Base-by-base conservation (phyloP, 139 green algal species). In the Closterium sp. region DNA sequence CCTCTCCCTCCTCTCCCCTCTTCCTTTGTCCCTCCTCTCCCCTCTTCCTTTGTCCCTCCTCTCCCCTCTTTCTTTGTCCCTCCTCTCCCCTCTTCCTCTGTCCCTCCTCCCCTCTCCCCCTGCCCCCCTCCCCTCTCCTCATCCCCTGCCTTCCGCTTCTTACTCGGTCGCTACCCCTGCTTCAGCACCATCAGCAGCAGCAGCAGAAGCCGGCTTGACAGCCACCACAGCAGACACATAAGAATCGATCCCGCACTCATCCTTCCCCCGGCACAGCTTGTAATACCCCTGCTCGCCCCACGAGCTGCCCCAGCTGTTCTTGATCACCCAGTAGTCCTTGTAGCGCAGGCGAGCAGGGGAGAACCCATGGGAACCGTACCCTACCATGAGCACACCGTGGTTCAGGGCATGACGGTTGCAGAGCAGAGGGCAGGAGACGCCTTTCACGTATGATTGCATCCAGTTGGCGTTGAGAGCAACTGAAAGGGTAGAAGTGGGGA, bases 351-450 rank as follows among this genome's bases (percentile, higher is more conserved):
- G 89, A 31, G 87, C 50, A 2, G 93, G 93, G n/a, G 93, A 86
- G 27, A 91, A 94, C 19, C 92, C 90, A 22, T 92, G 28, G 13
- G 87, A 92, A 84, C 96, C 97, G 92, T 98, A 98, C 5, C 97
- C 97, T 28, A 98, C 95, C 79, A 98, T 88, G 32, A 97, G 85
- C 24, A 98, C 94, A 29, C 95, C 95, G 92, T 98, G 97, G 93
- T 98, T 96, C 24, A 98, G 95, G 11, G 95, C 90, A 4, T 92
- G 89, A 11, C 73, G 34, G 86, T 95, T 95, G 89, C 89, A 97
- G 32, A 96, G 87, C 62, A 92, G 89, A 28, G 94, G 92, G 91
- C 92, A 96, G 50, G 92, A 95, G 7, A 96, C 95, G 89, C 95
- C 95, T 0, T 91, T n/a, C 17, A 94, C 62, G 87, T 96, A 96